phyloP scores from a whole-genome alignment of 305 asterid genomes.

The Fraxinus albicans region DNA sequence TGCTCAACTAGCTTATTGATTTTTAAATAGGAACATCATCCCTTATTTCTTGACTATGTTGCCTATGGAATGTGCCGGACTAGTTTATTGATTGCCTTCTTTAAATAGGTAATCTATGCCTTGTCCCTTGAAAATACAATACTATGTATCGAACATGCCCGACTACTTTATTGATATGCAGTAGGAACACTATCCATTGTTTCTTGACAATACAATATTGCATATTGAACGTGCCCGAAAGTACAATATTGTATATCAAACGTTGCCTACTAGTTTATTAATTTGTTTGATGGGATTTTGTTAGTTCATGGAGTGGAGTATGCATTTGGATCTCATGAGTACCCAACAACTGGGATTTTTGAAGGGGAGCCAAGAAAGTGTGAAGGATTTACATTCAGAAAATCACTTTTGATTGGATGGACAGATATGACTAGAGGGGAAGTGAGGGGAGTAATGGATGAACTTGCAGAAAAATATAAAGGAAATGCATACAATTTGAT shows the following conservation, averaged over 20 bases:
- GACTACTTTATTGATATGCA: not conserved
- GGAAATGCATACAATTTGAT: slow-evolving; percentile 69
- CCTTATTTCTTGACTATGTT: not conserved
- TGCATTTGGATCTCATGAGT: slow-evolving; percentile 75
- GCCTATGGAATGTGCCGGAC: not conserved
- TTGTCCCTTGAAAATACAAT: no score
- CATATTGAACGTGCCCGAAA: not conserved
- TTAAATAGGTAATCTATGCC: not conserved
- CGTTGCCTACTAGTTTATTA: not conserved
- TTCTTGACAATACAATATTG: not conserved
- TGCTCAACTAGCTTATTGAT: not conserved
- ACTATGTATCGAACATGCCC: not conserved
- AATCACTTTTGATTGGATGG: slow-evolving; percentile 66
- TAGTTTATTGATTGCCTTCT: not conserved
- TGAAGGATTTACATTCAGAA: slow-evolving; percentile 70
- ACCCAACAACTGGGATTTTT: slow-evolving; percentile 67
- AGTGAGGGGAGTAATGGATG: slow-evolving; percentile 55
- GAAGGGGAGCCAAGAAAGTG: slow-evolving; percentile 69
- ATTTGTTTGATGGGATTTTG: slow-evolving; percentile 1
- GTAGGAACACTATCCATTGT: not conserved
- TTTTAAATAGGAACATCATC: not conserved
- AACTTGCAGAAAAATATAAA: slow-evolving; percentile 50
- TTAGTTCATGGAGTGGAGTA: slow-evolving; percentile 75
- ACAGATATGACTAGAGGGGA: slow-evolving; percentile 47
- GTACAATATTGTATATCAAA: not conserved